These are phyloP conservation scores for Panicum miliaceum DNA, from an alignment of 176 grass and related monocot genomes.

Conservation along the genomic window DNA sequence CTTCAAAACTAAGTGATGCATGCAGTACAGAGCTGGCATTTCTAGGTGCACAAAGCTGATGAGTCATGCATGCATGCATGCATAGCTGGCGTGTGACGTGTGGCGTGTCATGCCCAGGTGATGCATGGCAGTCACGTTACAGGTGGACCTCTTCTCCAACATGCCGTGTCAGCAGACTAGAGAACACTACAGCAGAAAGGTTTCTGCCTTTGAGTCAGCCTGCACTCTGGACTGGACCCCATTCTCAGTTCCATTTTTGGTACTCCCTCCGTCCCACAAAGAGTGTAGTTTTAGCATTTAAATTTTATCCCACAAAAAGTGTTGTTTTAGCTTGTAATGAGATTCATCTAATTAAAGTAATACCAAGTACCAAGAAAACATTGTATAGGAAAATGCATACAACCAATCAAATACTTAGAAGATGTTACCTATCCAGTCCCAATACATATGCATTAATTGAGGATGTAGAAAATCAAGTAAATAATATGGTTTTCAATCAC, in stretches of 20 bases:
- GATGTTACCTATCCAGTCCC: too few relatives aligned
- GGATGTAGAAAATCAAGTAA: too few relatives aligned
- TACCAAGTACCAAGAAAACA: too few relatives aligned
- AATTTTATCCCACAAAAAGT: too few relatives aligned
- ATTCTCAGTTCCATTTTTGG: conserved; percentile 17
- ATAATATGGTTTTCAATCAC: too few relatives aligned
- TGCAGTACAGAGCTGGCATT: background rate
- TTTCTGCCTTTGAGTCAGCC: conserved; percentile 27
- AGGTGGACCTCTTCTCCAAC: conserved; percentile 27
- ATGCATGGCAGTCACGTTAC: conserved; percentile 37
- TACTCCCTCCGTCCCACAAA: too few relatives aligned
- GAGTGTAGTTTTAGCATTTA: too few relatives aligned
- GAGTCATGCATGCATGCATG: conserved; percentile 20
- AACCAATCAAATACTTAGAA: too few relatives aligned
- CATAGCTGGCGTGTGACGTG: conserved; percentile 20
- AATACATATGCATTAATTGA: too few relatives aligned
- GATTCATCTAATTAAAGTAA: too few relatives aligned
- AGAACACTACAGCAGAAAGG: conserved; percentile 3
- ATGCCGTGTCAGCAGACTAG: conserved; percentile 28
- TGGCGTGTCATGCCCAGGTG: conserved; percentile 16
- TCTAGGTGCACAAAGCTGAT: background rate
- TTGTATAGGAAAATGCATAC: too few relatives aligned
- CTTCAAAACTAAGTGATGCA: background rate
- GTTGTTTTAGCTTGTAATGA: too few relatives aligned
- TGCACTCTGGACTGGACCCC: background rate